Evolutionary conservation across 2,329 filamentous ascomycete genomes (phyloP).

Genomic region (Colletotrichum incanum): DNA sequence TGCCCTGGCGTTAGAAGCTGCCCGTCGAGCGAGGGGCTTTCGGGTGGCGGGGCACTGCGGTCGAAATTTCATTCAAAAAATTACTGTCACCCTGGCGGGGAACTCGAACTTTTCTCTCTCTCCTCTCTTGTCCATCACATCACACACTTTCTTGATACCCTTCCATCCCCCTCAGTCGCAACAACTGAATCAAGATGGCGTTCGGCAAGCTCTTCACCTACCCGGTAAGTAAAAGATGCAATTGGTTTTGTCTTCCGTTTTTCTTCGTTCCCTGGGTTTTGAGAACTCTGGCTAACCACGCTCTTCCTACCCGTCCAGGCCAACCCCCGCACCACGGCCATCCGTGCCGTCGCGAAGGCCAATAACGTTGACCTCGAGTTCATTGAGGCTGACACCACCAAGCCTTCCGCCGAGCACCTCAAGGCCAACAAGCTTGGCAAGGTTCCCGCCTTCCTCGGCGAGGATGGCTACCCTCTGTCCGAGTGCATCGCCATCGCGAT

Average conservation of each 20-base stretch:
- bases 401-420: slow-evolving; percentile 82
- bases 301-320: slow-evolving; percentile 68
- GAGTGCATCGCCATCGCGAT: slow-evolving; percentile 97
- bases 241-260: slow-evolving; percentile 10
- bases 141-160: slow-evolving; percentile 45
- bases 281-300: slow-evolving; percentile 53
- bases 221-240: slow-evolving; percentile 70
- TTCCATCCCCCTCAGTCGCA: slow-evolving; percentile 47
- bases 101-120: slow-evolving; percentile 45
- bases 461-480: slow-evolving; percentile 90
- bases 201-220: slow-evolving; percentile 98
- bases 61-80: slow-evolving; percentile 44
- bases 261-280: background rate
- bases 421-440: slow-evolving; percentile 91
- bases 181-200: slow-evolving; percentile 77
- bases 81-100: slow-evolving; percentile 39
- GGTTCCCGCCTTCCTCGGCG: slow-evolving; percentile 92
- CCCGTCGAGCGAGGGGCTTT: slow-evolving; percentile 26
- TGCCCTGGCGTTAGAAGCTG: slow-evolving; percentile 35
- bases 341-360: slow-evolving; percentile 96
- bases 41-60: slow-evolving; percentile 38
- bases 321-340: slow-evolving; percentile 90
- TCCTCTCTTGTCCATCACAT: slow-evolving; percentile 49
- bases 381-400: slow-evolving; percentile 78
- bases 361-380: slow-evolving; percentile 94